Evolutionary conservation across 306 rosid species (phyloP), one percentile per base, ranked within the genome.

Genomic region (Glycine tomentella): DNA sequence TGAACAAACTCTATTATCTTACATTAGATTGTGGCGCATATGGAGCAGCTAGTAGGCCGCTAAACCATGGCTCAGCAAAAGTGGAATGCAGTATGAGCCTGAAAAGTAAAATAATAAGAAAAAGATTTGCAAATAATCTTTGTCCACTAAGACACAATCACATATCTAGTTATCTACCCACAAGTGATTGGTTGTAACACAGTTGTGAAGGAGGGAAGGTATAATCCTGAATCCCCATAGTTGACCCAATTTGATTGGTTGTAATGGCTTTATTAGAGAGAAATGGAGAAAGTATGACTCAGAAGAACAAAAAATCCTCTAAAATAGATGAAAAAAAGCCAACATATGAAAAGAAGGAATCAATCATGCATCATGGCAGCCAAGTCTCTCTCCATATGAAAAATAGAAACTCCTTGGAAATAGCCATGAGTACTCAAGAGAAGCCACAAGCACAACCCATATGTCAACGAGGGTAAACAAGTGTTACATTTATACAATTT

Each of bases 11-110:
- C 12, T 13, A 40, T 10, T 20, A 63, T 42, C 49, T 83, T 74
- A 91, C 94, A 79, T 78, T 84, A 68, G 88, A 65, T 40, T 84
- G 89, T 74, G 83, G 87, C 46, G 77, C 91, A 88, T 78, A 93
- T 14, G 87, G 71, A 81, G 86, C 77, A 86, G 87, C 78, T 52
- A 87, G 59, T 67, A 88, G 71, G 55, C 87, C 77, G 42, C 82
- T 80, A 52, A 78, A 86, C 83, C 80, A 81, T 31, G 89, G 93
- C 12, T 89, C 86, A 7, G 83, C 85, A 77, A 67, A n/a, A 67
- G 65, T 77, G 86, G 82, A 84, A 80, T 14, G 92, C 86, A 77
- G 82, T 36, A 66, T 77, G 87, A 86, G 84, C 89, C 96, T 91
- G 89, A 80, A 87, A 83, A 65, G 40, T 17, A 73, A 25, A 80